These are phyloP conservation scores for Backusella morwellensis DNA, from an alignment of 192 early-diverging fungal species.

Conservation along the genomic window DNA sequence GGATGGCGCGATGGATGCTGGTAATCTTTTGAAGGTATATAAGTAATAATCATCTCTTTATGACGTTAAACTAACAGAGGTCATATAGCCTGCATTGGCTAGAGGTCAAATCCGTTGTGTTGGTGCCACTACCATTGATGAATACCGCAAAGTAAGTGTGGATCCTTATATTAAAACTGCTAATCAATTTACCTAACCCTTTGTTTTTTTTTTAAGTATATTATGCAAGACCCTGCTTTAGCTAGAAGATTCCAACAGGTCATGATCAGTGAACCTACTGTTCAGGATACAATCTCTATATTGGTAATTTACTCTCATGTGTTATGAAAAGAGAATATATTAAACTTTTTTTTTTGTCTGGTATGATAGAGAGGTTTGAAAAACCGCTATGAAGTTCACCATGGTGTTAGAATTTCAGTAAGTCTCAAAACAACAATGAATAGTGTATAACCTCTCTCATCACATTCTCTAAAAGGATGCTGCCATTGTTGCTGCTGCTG, in stretches of 20 bases:
- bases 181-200: background rate
- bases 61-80: background rate
- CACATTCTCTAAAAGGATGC: constrained; percentile 41
- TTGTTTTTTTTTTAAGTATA: constrained; percentile 22
- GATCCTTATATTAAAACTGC: background rate
- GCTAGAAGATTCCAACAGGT: constrained; percentile 77
- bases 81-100: constrained; percentile 61
- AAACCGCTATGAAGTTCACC: constrained; percentile 78
- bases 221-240: constrained; percentile 73
- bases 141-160: constrained; percentile 58
- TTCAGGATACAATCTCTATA: constrained; percentile 75
- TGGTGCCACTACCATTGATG: constrained; percentile 79
- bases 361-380: constrained; percentile 58
- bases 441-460: background rate
- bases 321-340: background rate
- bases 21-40: constrained; percentile 66
- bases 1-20: constrained; percentile 77
- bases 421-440: background rate
- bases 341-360: background rate
- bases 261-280: constrained; percentile 48
- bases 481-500: constrained; percentile 70
- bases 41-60: too few species aligned
- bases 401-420: constrained; percentile 72
- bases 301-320: constrained; percentile 23
- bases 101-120: constrained; percentile 70